Evolutionary conservation across 306 rosid genomes (phyloP).

Genomic region (Castanospermum australe): DNA sequence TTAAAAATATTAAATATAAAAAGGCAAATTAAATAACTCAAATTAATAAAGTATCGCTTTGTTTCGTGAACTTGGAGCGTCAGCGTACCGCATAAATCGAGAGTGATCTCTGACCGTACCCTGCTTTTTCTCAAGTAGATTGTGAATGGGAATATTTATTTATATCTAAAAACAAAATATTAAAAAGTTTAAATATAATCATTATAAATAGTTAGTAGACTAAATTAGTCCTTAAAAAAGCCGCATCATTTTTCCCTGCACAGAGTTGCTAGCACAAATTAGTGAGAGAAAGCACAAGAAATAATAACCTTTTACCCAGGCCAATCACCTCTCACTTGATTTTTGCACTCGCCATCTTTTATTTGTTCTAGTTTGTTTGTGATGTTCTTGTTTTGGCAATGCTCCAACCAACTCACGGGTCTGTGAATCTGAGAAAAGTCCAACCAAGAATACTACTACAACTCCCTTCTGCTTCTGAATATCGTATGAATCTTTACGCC

Average conservation of each 20-base stretch:
- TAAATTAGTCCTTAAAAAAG: background rate
- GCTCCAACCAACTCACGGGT: slow-evolving; percentile 32
- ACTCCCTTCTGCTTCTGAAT: slow-evolving; percentile 15
- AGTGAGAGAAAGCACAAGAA: background rate
- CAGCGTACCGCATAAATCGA: slow-evolving; percentile 33
- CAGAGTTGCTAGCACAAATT: background rate
- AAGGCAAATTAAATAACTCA: background rate
- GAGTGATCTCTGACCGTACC: slow-evolving; percentile 33
- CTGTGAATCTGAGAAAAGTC: background rate
- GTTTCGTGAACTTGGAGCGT: slow-evolving; percentile 46
- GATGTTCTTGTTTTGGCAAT: background rate
- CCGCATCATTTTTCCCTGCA: background rate
- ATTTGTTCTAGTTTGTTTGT: background rate
- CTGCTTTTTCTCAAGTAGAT: slow-evolving; percentile 32
- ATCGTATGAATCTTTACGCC: slow-evolving; percentile 25
- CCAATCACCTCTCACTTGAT: background rate
- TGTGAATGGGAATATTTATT: background rate
- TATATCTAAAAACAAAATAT: background rate
- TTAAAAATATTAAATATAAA: background rate
- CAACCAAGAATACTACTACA: background rate
- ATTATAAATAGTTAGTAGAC: background rate
- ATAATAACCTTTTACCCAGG: background rate
- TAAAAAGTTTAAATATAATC: background rate
- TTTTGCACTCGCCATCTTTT: background rate
- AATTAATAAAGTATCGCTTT: slow-evolving; percentile 26